Percentiles rank a stretch among this genome's conserved stretches.
These are phyloP conservation scores for Auriscalpium vulgare DNA, from an alignment of 768 basidiomycete species.

Conservation along the genomic window DNA sequence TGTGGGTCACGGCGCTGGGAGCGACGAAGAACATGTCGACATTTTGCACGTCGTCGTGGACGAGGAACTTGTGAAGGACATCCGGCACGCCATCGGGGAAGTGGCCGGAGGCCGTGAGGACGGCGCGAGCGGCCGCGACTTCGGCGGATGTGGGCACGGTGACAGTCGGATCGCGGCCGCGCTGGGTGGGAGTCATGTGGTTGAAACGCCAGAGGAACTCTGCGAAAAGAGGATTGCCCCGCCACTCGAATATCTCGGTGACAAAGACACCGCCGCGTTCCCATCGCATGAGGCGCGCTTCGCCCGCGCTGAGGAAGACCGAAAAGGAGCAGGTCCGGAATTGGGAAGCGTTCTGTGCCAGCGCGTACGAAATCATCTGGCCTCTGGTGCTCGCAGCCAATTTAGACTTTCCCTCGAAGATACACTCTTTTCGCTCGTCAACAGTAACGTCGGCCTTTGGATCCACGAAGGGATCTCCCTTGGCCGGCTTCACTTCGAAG, in stretches of 20 bases:
- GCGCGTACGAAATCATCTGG: not conserved
- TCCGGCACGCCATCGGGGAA: not conserved
- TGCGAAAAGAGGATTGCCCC: not conserved
- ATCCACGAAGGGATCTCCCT: not conserved
- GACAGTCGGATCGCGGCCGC: not conserved
- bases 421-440: not conserved
- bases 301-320: too few relatives aligned
- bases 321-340: not conserved
- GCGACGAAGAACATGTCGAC: not conserved
- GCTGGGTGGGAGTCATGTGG: not conserved
- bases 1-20: not conserved
- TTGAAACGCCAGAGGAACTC: not conserved
- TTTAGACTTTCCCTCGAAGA: not conserved
- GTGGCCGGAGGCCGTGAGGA: not conserved
- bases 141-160: not conserved
- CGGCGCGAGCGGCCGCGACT: not conserved
- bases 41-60: not conserved
- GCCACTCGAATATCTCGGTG: not conserved
- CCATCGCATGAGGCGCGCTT: not conserved
- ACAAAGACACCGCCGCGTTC: not conserved
- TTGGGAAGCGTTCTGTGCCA: not conserved
- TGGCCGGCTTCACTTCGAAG: not conserved
- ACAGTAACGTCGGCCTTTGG: not conserved
- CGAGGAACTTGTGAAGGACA: not conserved
- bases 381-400: not conserved